These are phyloP conservation scores for Vanrija pseudolonga DNA, from an alignment of 1,284 basidiomycete species.

Conservation along the genomic window DNA sequence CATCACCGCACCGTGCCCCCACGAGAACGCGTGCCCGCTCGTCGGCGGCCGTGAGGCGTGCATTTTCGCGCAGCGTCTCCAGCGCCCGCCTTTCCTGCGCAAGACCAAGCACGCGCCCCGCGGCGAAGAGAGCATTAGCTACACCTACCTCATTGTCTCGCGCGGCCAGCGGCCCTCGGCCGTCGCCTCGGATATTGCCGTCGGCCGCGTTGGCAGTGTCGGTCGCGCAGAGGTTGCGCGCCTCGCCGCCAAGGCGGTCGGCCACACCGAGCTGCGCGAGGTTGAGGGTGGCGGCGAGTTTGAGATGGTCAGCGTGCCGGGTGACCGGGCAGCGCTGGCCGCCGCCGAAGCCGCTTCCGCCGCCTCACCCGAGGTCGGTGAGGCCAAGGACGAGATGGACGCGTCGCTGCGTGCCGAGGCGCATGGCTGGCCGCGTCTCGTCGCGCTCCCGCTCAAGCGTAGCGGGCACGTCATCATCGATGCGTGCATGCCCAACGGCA, in stretches of 20 bases:
- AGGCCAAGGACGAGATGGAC: constrained; percentile 14
- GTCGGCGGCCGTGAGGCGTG: constrained; percentile 60
- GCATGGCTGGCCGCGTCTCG: constrained; percentile 82
- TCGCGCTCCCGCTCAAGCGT: constrained; percentile 84
- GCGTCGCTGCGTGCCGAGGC: constrained; percentile 49
- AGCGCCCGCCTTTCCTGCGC: constrained; percentile 78
- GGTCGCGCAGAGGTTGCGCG: constrained; percentile 32
- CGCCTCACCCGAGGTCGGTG: background rate
- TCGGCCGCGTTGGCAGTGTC: constrained; percentile 33
- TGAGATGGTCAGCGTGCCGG: constrained; percentile 22
- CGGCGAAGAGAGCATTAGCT: constrained; percentile 80
- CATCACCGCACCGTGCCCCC: constrained; percentile 68
- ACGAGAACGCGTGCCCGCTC: constrained; percentile 79
- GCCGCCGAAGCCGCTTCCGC: background rate
- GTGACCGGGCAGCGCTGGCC: background rate
- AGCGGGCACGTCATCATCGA: constrained; percentile 92
- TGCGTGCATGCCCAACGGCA: constrained; percentile 77
- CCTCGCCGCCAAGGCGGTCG: constrained; percentile 22
- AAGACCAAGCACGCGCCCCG: constrained; percentile 77
- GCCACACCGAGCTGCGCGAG: constrained; percentile 26
- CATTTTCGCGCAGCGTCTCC: constrained; percentile 79
- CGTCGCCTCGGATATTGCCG: background rate
- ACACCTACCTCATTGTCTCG: constrained; percentile 86
- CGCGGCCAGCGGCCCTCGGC: constrained; percentile 63
- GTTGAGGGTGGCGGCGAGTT: constrained; percentile 31